A percentile compares a stretch with the other conserved stretches of the same genome.
Evolutionary conservation across 768 basidiomycete species (phyloP).

Genomic region (Lanmaoa pseudosensibilis): DNA sequence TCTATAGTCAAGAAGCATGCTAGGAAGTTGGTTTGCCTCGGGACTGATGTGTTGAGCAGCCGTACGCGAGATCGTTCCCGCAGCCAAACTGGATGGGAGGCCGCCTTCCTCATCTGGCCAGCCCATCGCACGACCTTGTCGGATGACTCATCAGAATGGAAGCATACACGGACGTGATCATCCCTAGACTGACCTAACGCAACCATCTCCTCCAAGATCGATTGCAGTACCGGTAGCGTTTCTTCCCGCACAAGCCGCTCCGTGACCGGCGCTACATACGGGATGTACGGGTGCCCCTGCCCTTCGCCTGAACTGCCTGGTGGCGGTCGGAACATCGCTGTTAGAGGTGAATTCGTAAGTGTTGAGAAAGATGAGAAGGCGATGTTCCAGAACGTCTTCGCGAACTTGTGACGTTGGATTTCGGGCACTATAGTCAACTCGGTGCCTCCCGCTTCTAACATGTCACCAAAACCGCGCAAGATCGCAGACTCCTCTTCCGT

Average conservation of each 20-base stretch:
- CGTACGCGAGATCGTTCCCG: slow-evolving; percentile 41
- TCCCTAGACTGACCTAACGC: slow-evolving; percentile 35
- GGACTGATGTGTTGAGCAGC: slow-evolving; percentile 40
- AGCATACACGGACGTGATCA: background rate
- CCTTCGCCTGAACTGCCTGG: slow-evolving; percentile 1
- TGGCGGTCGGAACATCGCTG: slow-evolving; percentile 50
- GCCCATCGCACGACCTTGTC: slow-evolving; percentile 25
- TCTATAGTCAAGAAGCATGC: slow-evolving; percentile 58
- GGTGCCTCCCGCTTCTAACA: slow-evolving; percentile 51
- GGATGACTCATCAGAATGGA: slow-evolving; percentile 1
- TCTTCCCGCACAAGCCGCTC: slow-evolving; percentile 42
- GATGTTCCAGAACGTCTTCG: slow-evolving; percentile 67
- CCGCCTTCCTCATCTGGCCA: slow-evolving; percentile 48
- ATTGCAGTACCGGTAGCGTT: slow-evolving; percentile 49
- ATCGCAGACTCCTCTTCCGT: slow-evolving; percentile 41
- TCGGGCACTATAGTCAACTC: slow-evolving; percentile 50
- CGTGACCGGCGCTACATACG: slow-evolving; percentile 42
- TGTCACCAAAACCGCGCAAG: slow-evolving; percentile 44
- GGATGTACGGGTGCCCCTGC: slow-evolving; percentile 36
- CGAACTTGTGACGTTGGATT: slow-evolving; percentile 61
- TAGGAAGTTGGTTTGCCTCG: slow-evolving; percentile 49
- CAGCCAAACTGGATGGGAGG: slow-evolving; percentile 45
- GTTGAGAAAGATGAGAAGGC: slow-evolving; percentile 53
- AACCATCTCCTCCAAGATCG: slow-evolving; percentile 46
- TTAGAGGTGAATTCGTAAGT: slow-evolving; percentile 48